A percentile compares a stretch with the other conserved stretches of the same genome.
phyloP scores from a whole-genome alignment of 2,329 filamentous ascomycete species.

The Biscogniauxia marginata region DNA sequence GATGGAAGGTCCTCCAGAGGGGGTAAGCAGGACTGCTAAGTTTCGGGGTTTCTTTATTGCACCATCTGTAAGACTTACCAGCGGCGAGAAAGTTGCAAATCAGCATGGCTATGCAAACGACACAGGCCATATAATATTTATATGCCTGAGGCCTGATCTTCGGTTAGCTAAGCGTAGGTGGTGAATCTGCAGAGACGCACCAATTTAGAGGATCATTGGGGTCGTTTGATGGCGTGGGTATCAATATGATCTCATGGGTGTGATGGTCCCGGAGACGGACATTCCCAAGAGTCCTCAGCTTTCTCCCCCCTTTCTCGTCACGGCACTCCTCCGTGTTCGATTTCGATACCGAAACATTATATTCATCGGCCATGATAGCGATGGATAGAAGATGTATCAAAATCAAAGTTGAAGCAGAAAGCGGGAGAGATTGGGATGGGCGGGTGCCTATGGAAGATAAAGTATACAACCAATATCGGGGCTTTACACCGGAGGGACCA shows the following conservation, averaged over 20 bases:
- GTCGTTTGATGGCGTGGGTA: slow-evolving; percentile 34
- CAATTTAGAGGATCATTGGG: slow-evolving; percentile 39
- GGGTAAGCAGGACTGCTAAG: background rate
- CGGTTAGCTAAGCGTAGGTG: background rate
- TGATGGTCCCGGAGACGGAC: slow-evolving; percentile 41
- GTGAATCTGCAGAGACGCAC: slow-evolving; percentile 9
- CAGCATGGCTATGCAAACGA: slow-evolving; percentile 53
- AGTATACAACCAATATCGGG: background rate
- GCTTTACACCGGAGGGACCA: background rate
- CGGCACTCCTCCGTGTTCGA: slow-evolving; percentile 1
- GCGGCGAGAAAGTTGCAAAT: slow-evolving; percentile 57
- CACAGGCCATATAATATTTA: slow-evolving; percentile 48
- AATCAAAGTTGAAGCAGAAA: background rate
- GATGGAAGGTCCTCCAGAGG: slow-evolving; percentile 41
- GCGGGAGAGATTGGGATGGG: background rate
- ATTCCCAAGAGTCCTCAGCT: slow-evolving; percentile 37
- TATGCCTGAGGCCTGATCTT: slow-evolving; percentile 41
- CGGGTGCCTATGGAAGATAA: background rate
- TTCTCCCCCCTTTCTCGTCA: slow-evolving; percentile 1
- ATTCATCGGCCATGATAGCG: slow-evolving; percentile 4
- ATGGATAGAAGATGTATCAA: background rate
- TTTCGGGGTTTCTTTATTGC: background rate
- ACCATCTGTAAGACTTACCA: slow-evolving; percentile 29
- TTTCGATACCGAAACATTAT: background rate
- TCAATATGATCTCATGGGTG: slow-evolving; percentile 37